Evolutionary conservation across 108 stramenopile genomes (phyloP).

Genomic region (Fragilariopsis cylindrus): DNA sequence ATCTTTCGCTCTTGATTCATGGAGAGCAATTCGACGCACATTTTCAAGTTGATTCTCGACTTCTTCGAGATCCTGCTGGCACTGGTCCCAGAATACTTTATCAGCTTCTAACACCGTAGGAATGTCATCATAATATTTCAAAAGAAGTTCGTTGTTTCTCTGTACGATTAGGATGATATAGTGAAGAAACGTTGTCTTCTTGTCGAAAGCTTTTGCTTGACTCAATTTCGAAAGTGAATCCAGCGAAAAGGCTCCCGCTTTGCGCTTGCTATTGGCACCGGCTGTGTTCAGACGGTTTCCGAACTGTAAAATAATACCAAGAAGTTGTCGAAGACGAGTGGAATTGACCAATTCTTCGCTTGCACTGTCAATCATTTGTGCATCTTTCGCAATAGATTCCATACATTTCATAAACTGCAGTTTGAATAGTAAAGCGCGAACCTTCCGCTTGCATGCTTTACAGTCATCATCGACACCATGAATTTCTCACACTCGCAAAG

Average conservation of each 20-base stretch:
- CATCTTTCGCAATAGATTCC: constrained; percentile 65
- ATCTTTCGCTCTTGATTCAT: constrained; percentile 48
- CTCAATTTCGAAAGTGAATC: constrained; percentile 93
- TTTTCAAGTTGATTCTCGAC: constrained; percentile 84
- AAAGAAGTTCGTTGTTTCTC: constrained; percentile 78
- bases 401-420: constrained; percentile 78
- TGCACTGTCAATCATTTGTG: constrained; percentile 67
- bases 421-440: constrained; percentile 85
- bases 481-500: constrained; percentile 89
- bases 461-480: constrained; percentile 91
- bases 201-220: constrained; percentile 95
- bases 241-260: constrained; percentile 90
- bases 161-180: constrained; percentile 89
- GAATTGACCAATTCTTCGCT: constrained; percentile 85
- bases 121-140: constrained; percentile 79
- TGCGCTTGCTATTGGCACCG: constrained; percentile 60
- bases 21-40: constrained; percentile 67
- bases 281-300: constrained; percentile 92
- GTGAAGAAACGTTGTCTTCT: constrained; percentile 95
- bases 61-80: constrained; percentile 75
- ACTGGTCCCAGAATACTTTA: constrained; percentile 86
- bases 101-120: constrained; percentile 78
- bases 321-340: constrained; percentile 76
- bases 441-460: constrained; percentile 83
- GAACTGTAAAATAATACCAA: constrained; percentile 88